A percentile compares a stretch with the other conserved stretches of the same genome.
Conservation (phyloP, 1,284 basidiomycete genomes). For the Hypsizygus ulmarius region DNA sequence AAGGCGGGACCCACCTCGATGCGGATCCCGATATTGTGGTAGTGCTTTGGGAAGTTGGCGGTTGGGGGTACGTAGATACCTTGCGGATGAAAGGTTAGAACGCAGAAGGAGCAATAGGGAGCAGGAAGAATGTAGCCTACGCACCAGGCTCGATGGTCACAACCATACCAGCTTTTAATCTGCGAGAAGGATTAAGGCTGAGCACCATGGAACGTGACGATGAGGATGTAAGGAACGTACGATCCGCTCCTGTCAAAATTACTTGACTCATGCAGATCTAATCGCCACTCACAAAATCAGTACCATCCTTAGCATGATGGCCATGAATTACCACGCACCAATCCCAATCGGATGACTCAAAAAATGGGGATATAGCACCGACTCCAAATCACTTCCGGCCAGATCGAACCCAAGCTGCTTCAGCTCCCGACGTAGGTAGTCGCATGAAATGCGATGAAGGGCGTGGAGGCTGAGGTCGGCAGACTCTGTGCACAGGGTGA, state of each 20-base stretch:
- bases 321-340: conserved; percentile 42
- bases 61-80: conserved; percentile 84
- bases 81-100: conserved; percentile 14
- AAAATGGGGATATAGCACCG: conserved; percentile 83
- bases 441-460: conserved; percentile 77
- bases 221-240: conserved; percentile 25
- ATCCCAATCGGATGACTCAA: conserved; percentile 85
- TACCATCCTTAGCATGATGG: background rate
- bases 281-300: conserved; percentile 11
- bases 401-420: conserved; percentile 81
- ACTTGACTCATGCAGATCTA: conserved; percentile 79
- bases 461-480: conserved; percentile 56
- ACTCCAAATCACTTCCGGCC: conserved; percentile 64
- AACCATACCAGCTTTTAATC: conserved; percentile 79
- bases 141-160: conserved; percentile 81
- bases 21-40: conserved; percentile 86
- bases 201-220: background rate
- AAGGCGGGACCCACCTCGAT: conserved; percentile 63
- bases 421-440: conserved; percentile 71
- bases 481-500: conserved; percentile 58
- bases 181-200: conserved; percentile 14
- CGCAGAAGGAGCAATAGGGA: background rate
- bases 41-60: conserved; percentile 75
- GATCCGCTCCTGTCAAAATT: conserved; percentile 43
- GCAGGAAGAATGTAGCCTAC: conserved; percentile 16